Conservation (phyloP, 352 stramenopile genomes). For the Globisporangium heterothallicum region DNA sequence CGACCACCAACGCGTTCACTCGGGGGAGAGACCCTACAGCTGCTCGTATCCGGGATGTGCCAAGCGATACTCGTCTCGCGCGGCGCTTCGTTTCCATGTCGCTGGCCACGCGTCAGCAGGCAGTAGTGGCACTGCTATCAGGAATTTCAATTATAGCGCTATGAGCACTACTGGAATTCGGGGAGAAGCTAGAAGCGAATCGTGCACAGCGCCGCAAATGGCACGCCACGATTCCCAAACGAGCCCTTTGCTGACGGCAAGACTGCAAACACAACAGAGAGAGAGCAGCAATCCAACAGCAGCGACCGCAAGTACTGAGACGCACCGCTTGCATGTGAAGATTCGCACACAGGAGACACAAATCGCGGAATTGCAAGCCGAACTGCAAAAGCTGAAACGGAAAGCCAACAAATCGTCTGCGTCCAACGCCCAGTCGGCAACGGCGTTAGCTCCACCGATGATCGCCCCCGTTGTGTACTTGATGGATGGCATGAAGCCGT, state of each 20-base stretch:
- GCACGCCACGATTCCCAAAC: background rate
- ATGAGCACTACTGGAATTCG: too few species aligned
- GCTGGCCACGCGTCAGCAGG: conserved; percentile 21
- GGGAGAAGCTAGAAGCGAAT: background rate
- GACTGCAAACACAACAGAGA: background rate
- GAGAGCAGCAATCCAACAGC: background rate
- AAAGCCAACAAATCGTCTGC: conserved; percentile 7
- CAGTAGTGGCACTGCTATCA: too few species aligned
- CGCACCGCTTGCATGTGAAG: conserved; percentile 22
- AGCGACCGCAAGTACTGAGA: background rate
- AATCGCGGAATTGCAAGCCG: conserved; percentile 33
- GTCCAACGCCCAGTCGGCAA: background rate
- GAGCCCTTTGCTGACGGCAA: background rate
- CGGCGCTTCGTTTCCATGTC: conserved; percentile 56
- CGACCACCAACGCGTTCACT: conserved; percentile 65
- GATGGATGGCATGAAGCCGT: conserved; percentile 55
- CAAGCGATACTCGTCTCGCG: conserved; percentile 45
- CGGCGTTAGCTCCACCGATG: conserved; percentile 15
- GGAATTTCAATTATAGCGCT: too few species aligned
- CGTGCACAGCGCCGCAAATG: background rate
- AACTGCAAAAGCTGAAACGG: conserved; percentile 25
- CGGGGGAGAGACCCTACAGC: conserved; percentile 63
- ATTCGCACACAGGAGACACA: conserved; percentile 40
- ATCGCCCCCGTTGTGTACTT: conserved; percentile 50
- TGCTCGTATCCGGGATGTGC: conserved; percentile 23